These are phyloP conservation scores for Amylocarpus encephaloides DNA, from an alignment of 2,329 filamentous ascomycete genomes.

Conservation along the genomic window DNA sequence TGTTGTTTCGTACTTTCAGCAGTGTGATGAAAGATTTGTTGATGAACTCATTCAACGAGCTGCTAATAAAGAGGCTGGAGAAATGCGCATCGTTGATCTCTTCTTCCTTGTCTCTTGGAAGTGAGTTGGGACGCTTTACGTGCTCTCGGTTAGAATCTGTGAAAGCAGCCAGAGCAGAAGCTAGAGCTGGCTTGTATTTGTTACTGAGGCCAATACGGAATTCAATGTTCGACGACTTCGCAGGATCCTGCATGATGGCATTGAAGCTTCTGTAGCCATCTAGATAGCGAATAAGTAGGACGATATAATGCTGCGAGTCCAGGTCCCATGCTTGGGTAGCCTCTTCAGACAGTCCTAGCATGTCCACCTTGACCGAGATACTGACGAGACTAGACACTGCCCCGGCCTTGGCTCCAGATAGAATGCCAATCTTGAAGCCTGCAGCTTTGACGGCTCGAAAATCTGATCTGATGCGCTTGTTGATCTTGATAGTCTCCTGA, in stretches of 20 bases:
- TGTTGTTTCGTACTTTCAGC: slow-evolving; percentile 49
- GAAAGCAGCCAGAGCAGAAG: slow-evolving; percentile 35
- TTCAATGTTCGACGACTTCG: slow-evolving; percentile 36
- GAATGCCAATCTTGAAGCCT: slow-evolving; percentile 64
- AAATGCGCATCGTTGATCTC: slow-evolving; percentile 35
- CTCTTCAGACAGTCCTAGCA: slow-evolving; percentile 68
- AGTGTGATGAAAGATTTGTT: slow-evolving; percentile 58
- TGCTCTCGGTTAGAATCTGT: slow-evolving; percentile 19
- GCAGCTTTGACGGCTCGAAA: slow-evolving; percentile 53
- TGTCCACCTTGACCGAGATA: slow-evolving; percentile 62
- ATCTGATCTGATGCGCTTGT: slow-evolving; percentile 49
- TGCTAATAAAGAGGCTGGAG: slow-evolving; percentile 62
- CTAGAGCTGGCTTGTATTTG: slow-evolving; percentile 62
- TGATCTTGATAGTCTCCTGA: slow-evolving; percentile 11
- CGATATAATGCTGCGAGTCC: slow-evolving; percentile 58
- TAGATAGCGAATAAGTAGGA: slow-evolving; percentile 63
- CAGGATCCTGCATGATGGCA: slow-evolving; percentile 40
- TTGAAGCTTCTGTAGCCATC: slow-evolving; percentile 56
- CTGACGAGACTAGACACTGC: slow-evolving; percentile 48
- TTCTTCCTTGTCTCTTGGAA: slow-evolving; percentile 18
- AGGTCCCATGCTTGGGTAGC: slow-evolving; percentile 74
- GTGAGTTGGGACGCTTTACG: slow-evolving; percentile 8
- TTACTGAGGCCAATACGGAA: slow-evolving; percentile 66
- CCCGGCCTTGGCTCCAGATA: slow-evolving; percentile 41
- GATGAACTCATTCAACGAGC: slow-evolving; percentile 62